Conservation (phyloP, 371 early-diverging fungal genomes). For the Cladochytrium tenue region DNA sequence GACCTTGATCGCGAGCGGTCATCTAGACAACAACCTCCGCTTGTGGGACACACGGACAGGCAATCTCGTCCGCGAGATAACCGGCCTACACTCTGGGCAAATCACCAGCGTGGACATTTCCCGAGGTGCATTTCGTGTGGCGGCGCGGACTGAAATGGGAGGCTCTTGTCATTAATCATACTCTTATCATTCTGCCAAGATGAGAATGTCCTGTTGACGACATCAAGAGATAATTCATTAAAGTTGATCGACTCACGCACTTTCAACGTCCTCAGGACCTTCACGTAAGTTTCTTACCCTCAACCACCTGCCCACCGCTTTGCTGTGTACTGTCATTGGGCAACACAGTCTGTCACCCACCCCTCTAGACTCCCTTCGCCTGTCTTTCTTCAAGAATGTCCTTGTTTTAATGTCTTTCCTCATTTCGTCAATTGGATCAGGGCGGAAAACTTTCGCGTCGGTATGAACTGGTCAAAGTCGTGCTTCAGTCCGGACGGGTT, state of each 20-base stretch:
- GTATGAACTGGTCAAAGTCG: conserved; percentile 85
- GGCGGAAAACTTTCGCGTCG: conserved; percentile 75
- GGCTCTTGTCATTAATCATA: background rate
- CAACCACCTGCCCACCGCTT: background rate
- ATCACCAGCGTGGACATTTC: conserved; percentile 81
- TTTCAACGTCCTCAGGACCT: conserved; percentile 70
- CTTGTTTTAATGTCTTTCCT: background rate
- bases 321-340: no score
- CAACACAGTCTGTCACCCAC: no score
- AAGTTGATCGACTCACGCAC: conserved; percentile 79
- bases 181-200: conserved; percentile 43
- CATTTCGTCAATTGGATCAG: background rate
- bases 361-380: no score
- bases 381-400: no score
- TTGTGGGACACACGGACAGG: conserved; percentile 89
- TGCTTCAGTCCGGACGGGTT: conserved; percentile 84
- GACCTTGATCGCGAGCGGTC: conserved; percentile 81
- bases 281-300: conserved; percentile 28
- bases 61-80: conserved; percentile 77
- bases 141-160: no score
- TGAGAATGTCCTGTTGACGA: conserved; percentile 75
- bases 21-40: conserved; percentile 86
- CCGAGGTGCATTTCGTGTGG: no score
- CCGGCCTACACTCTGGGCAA: conserved; percentile 82
- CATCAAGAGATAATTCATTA: conserved; percentile 90